Base-by-base conservation (phyloP, 352 stramenopile genomes). In the Phytophthora gonapodyides region DNA sequence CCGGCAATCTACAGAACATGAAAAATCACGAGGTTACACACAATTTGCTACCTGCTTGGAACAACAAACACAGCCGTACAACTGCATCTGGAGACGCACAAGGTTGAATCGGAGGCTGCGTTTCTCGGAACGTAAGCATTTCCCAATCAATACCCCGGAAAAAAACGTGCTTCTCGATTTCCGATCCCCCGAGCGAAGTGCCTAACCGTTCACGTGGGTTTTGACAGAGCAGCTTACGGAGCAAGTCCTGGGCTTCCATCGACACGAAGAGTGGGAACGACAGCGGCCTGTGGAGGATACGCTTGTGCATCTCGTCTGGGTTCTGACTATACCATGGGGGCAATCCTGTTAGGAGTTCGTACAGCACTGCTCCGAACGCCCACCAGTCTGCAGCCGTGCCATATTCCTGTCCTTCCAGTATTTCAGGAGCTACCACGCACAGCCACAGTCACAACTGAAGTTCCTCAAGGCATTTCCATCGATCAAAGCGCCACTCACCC, bases 321-420 rank as follows among this genome's bases (percentile, higher is more conserved):
- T 92, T 85, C 7, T 88, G 60, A 42, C 71, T 78, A 63, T 94
- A 94, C 82, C 84, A 94, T 24, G 85, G 84, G 5, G 85, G 85
- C 5, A 94, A 45, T 0, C 85, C 85, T 13, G 85, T 90, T 13
- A 94, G 72, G 50, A 94, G 82, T 41, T 93, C 83, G 46, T 91
- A 94, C 10, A 94, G 41, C 17, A 94, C 80, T 2, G 72, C 69
- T 21, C 85, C 85, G 51, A 91, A 89, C 6, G 83, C 85, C 82
- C 81, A 94, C 85, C 85, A 94, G 50, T 94, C 85, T 10, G 88
- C 74, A 16, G 85, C 84, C 13, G 80, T 91, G 24, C 85, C 85
- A 44, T 94, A 93, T 24, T 84, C 84, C 34, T 68, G 51, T 19
- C 80, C 74, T 49, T 76, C 27, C 19, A 93, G 73, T 15, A 94